Evolutionary conservation across 2,329 filamentous ascomycete species (phyloP).

Genomic region (Chaetomium strumarium): DNA sequence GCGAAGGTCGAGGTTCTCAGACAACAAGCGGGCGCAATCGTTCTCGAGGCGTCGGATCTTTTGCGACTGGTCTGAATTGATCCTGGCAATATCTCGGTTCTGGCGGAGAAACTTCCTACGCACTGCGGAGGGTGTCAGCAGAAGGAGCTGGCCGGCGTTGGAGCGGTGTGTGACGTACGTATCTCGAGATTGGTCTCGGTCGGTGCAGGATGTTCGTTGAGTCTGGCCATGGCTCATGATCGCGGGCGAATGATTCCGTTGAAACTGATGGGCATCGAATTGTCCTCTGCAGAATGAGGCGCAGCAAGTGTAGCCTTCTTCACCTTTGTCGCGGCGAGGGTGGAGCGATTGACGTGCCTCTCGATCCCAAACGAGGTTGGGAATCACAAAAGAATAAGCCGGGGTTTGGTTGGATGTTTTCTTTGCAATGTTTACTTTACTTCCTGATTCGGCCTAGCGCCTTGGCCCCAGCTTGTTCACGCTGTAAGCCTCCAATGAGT

Average conservation of each 20-base stretch:
- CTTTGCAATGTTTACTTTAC: slow-evolving; percentile 25
- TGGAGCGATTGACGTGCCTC: background rate
- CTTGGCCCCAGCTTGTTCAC: background rate
- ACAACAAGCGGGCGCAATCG: slow-evolving; percentile 66
- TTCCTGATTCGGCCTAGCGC: slow-evolving; percentile 22
- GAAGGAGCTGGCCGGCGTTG: slow-evolving; percentile 14
- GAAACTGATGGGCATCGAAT: background rate
- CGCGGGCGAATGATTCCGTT: background rate
- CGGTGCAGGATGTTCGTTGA: slow-evolving; percentile 67
- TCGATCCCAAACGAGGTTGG: background rate
- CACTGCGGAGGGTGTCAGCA: slow-evolving; percentile 43
- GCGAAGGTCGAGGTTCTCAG: slow-evolving; percentile 72
- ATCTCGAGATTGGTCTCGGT: slow-evolving; percentile 59
- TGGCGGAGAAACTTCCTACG: slow-evolving; percentile 75
- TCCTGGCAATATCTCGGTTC: slow-evolving; percentile 75
- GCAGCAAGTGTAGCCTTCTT: background rate
- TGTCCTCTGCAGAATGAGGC: background rate
- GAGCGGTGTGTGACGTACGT: slow-evolving; percentile 46
- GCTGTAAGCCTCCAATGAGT: background rate
- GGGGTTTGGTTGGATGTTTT: slow-evolving; percentile 14
- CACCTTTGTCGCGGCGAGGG: background rate
- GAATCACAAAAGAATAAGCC: background rate
- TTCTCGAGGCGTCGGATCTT: slow-evolving; percentile 72
- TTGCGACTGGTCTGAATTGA: slow-evolving; percentile 70
- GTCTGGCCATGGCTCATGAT: slow-evolving; percentile 59